Percentiles rank a stretch among this genome's conserved stretches.
These are phyloP conservation scores for Plantago elongata DNA, from an alignment of 257 asterid species.

Conservation along the genomic window DNA sequence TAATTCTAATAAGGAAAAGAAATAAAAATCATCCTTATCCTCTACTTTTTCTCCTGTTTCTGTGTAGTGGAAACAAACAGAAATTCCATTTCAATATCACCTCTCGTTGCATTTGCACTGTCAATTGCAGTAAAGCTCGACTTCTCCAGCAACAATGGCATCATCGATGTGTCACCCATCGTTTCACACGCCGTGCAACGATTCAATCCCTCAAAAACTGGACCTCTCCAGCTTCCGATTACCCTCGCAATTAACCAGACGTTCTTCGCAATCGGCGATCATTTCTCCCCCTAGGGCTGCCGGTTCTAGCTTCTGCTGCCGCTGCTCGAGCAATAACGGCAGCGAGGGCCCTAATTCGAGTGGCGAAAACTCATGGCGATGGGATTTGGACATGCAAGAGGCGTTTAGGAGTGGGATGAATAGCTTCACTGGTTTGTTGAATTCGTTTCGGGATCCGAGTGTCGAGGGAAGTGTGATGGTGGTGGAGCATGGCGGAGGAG, in stretches of 20 bases:
- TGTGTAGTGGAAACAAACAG: too few species aligned
- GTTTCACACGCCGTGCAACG: constrained; percentile 43
- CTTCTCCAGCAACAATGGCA: constrained; percentile 44
- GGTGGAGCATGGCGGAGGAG: constrained; percentile 36
- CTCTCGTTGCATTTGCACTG: neutral
- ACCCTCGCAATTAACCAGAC: constrained; percentile 25
- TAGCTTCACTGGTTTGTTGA: constrained; percentile 42
- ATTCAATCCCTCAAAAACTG: constrained; percentile 30
- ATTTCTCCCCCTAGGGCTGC: constrained; percentile 37
- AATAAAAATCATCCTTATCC: constrained; percentile 4
- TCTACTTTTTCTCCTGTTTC: neutral
- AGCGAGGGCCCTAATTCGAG: constrained; percentile 33
- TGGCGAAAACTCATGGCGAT: constrained; percentile 42
- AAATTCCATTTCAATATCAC: neutral
- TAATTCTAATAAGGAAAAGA: too few species aligned
- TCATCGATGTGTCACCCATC: constrained; percentile 62
- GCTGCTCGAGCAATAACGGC: constrained; percentile 39
- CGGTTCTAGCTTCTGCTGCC: constrained; percentile 43
- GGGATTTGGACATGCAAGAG: constrained; percentile 68
- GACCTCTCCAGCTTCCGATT: constrained; percentile 34
- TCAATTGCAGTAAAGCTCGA: too few species aligned
- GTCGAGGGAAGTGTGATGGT: constrained; percentile 27
- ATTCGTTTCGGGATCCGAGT: constrained; percentile 39
- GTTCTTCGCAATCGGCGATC: constrained; percentile 29
- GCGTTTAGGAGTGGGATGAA: constrained; percentile 48